Evolutionary conservation across 148 eudicot species (phyloP).

Genomic region (Euryodendron excelsum): DNA sequence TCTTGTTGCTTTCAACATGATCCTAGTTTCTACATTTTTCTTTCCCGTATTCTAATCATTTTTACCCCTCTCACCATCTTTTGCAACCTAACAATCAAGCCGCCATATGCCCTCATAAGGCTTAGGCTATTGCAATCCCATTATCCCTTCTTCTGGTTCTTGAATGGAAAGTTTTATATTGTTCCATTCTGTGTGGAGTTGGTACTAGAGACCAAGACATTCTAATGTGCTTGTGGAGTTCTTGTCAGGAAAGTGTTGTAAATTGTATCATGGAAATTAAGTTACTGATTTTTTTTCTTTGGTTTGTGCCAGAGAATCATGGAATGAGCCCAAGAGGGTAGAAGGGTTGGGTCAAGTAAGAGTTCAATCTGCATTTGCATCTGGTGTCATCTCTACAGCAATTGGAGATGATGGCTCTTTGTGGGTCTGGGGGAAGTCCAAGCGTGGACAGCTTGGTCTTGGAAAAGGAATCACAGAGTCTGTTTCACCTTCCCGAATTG

Average conservation of each 20-base stretch:
- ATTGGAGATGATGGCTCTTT: constrained; percentile 84
- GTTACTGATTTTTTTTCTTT: constrained; percentile 6
- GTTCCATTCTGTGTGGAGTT: neutral
- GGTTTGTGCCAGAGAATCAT: constrained; percentile 50
- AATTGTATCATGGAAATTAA: neutral
- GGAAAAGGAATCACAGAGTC: constrained; percentile 71
- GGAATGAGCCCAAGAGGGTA: constrained; percentile 78
- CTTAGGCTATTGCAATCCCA: too few species aligned
- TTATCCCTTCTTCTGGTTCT: neutral
- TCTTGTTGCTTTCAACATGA: too few species aligned
- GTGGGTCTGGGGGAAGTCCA: constrained; percentile 99
- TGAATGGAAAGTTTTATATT: neutral
- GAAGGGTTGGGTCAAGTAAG: constrained; percentile 60
- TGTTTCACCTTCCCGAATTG: constrained; percentile 60
- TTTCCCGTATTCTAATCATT: too few species aligned
- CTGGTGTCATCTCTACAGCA: constrained; percentile 85
- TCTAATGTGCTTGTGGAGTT: constrained; percentile 2
- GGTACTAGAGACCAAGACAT: neutral
- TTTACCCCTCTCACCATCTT: too few species aligned
- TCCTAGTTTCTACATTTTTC: too few species aligned
- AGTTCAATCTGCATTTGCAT: constrained; percentile 77
- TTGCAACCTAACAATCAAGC: too few species aligned
- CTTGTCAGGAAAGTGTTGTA: neutral
- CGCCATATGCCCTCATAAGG: too few species aligned
- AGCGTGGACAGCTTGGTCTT: constrained; percentile 95